phyloP scores from a whole-genome alignment of 257 asterid species.

The Solanum pinnatisectum region DNA sequence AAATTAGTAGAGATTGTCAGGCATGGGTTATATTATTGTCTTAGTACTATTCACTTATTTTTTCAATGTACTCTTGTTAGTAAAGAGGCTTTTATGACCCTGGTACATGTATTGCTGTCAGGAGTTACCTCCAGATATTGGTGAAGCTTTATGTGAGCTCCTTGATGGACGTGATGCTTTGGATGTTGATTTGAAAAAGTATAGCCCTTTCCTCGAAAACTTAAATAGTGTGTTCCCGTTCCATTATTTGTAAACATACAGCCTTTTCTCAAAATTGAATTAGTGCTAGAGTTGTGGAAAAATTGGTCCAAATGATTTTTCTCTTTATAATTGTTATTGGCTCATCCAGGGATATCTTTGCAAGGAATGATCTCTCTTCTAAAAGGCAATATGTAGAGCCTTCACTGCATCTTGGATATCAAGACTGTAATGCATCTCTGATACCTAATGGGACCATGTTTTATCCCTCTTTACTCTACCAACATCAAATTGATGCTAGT shows the following conservation, averaged over 20 bases:
- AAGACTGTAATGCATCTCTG: slow-evolving; percentile 29
- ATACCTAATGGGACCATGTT: slow-evolving; percentile 38
- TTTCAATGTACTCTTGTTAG: background rate
- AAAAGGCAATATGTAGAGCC: slow-evolving; percentile 41
- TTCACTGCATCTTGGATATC: slow-evolving; percentile 27
- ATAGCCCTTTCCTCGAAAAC: background rate
- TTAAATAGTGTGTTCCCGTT: background rate
- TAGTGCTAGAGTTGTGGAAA: background rate
- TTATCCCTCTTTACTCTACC: slow-evolving; percentile 55
- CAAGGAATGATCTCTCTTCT: slow-evolving; percentile 29
- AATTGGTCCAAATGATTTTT: background rate
- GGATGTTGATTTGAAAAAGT: slow-evolving; percentile 37
- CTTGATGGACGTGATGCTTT: slow-evolving; percentile 56
- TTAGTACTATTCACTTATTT: background rate
- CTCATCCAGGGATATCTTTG: slow-evolving; percentile 45
- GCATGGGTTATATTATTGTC: slow-evolving; percentile 17
- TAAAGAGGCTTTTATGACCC: slow-evolving; percentile 10
- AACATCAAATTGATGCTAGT: slow-evolving; percentile 55
- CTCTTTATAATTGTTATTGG: background rate
- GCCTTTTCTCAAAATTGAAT: background rate
- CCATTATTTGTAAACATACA: background rate
- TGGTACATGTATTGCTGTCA: slow-evolving; percentile 23
- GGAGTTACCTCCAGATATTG: slow-evolving; percentile 89
- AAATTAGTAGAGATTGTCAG: slow-evolving; percentile 98
- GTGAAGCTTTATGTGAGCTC: slow-evolving; percentile 91